Base-by-base conservation (phyloP, 495 filamentous ascomycete genomes). In the Friedmanniomyces simplex region DNA sequence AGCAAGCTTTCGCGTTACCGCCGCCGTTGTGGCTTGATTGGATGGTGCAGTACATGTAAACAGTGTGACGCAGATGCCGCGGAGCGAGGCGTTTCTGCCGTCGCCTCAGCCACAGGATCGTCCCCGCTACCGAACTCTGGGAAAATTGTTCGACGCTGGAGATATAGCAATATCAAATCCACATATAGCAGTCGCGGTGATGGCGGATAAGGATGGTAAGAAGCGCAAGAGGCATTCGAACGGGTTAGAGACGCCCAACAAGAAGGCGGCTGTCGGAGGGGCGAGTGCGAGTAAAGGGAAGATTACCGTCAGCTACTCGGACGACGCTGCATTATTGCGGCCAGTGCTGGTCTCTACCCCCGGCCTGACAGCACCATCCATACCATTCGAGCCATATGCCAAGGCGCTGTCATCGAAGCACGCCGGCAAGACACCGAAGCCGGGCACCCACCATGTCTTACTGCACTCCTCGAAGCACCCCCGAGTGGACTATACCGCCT, bases 381-480 rank as follows among this genome's bases (percentile, higher is more conserved):
- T 63, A 18, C 45, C 52, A 5, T 63, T 63, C 57, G 14, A 63
- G 21, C 14, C 57, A 13, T 59, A 57, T 26, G 25, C 52, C 20
- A 63, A 57, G 34, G 18, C 57, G 10, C 26, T 5, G 68, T 50
- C 60, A 13, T 67, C 68, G 56, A 69, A 30, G 18, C n/a, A 24
- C 1, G 16, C n/a, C 25, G 21, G 21, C 41, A 36, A 34, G 7
- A 18, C 16, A 10, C 24, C 42, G 12, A 42, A 16, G 7, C 66
- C 61, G 11, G 32, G 67, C 59, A 69, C 66, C 64, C 63, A 74
- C 64, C 85, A 91, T 63, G 75, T 96, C 50, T 76, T 97, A 47
- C 82, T 95, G 53, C 81, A 86, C 58, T 89, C 91, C 5, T 83
- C 85, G 30, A 76, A 80, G 5, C 87, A 96, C 63, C 75, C 77